phyloP scores from a whole-genome alignment of 371 early-diverging fungal genomes.

The Mucor circinelloides region DNA sequence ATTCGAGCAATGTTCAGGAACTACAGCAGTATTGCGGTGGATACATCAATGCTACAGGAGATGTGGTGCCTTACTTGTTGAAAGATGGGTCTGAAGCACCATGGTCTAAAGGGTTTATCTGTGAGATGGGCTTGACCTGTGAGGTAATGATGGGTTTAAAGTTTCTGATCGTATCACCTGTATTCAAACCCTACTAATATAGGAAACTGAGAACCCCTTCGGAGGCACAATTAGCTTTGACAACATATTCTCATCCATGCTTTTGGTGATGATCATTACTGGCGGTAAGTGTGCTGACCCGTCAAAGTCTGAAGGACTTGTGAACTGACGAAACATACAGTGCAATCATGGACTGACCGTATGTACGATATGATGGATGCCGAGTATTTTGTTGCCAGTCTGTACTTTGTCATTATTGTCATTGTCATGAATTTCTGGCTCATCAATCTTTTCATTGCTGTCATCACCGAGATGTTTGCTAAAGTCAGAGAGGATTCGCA shows the following conservation, averaged over 20 bases:
- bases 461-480: conserved; percentile 74
- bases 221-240: conserved; percentile 63
- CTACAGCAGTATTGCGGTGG: conserved; percentile 58
- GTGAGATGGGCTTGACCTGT: conserved; percentile 55
- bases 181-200: background rate
- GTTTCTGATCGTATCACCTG: background rate
- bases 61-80: conserved; percentile 27
- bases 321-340: conserved; percentile 21
- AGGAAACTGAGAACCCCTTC: conserved; percentile 55
- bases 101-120: conserved; percentile 63
- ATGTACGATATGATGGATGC: conserved; percentile 76
- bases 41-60: conserved; percentile 27
- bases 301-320: too few relatives aligned
- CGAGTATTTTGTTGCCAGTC: conserved; percentile 56
- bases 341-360: conserved; percentile 72
- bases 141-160: conserved; percentile 30
- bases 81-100: conserved; percentile 25
- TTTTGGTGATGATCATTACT: conserved; percentile 58
- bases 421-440: conserved; percentile 74
- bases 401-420: conserved; percentile 66
- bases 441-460: conserved; percentile 72
- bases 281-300: conserved; percentile 33
- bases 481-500: conserved; percentile 70
- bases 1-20: conserved; percentile 27
- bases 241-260: conserved; percentile 60